Conservation (phyloP, 768 basidiomycete species). For the Pleurotus pulmonarius region DNA sequence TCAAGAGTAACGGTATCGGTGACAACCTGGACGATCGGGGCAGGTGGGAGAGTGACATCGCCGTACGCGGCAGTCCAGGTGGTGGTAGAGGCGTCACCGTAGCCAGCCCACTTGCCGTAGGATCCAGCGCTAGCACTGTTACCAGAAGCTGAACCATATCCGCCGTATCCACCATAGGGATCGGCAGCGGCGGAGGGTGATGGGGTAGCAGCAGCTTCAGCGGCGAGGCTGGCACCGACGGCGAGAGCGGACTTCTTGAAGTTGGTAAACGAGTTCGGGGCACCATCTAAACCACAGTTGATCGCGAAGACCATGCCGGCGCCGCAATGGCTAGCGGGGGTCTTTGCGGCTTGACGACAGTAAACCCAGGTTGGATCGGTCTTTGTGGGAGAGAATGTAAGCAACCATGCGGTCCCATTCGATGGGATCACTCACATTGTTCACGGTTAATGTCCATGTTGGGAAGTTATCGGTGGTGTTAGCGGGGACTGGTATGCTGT, state of each 20-base stretch:
- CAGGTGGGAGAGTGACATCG: conserved; percentile 46
- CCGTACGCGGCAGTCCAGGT: conserved; percentile 45
- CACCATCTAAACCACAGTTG: conserved; percentile 53
- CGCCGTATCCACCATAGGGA: conserved; percentile 12
- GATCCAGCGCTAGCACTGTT: neutral
- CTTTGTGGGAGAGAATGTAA: conserved; percentile 21
- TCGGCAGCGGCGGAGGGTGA: conserved; percentile 23
- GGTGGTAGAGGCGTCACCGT: conserved; percentile 16
- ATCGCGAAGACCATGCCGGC: conserved; percentile 66
- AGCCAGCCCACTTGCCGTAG: conserved; percentile 1
- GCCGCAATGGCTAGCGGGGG: conserved; percentile 54
- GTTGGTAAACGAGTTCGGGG: conserved; percentile 55
- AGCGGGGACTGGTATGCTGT: conserved; percentile 44
- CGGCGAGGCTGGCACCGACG: conserved; percentile 45
- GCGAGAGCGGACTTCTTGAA: conserved; percentile 58
- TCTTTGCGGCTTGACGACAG: conserved; percentile 50
- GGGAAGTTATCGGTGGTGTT: conserved; percentile 40
- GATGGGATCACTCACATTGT: conserved; percentile 36
- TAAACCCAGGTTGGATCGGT: conserved; percentile 57
- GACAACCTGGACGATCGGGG: conserved; percentile 35
- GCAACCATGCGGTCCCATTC: neutral
- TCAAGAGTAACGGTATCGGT: conserved; percentile 46
- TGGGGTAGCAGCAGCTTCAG: conserved; percentile 31
- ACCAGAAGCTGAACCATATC: conserved; percentile 10
- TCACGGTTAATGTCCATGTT: conserved; percentile 47